Base-by-base conservation (phyloP, 2,329 filamentous ascomycete species). In the Colletotrichum liriopes region DNA sequence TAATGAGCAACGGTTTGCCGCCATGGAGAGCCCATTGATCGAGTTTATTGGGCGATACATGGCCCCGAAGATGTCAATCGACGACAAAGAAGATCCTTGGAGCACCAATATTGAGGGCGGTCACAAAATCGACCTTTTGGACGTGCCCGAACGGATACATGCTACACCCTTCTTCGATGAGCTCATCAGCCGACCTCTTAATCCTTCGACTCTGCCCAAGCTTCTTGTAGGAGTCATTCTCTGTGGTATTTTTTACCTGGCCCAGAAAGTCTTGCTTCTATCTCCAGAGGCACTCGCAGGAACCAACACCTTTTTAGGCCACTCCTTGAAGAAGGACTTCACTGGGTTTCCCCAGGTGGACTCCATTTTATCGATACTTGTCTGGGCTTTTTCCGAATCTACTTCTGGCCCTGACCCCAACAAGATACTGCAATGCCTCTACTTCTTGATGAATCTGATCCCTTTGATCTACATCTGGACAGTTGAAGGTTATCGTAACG, bases 391-490 rank as follows among this genome's bases (percentile, higher is more conserved):
- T 29, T 58, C 66, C 8, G 49, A 68, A 16, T 12, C 32, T 0
- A 32, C 52, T 5, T 63, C 59, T 14, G 66, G 66, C 3, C 23
- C 51, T 9, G 14, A 68, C 20, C 51, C 35, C n/a, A 65, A 65
- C 2, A 2, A 1, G 18, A 56, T 11, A 0, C 7, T 73, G 4
- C 71, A 73, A 5, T 66, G 67, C 37, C n/a, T 68, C 16, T 73
- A 74, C 64, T 72, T 75, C 56, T n/a, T 75, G 29, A 73, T 71
- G 2, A 74, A 70, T 52, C 67, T 77, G 41, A 68, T 76, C 8
- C 74, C 77, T 9, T 72, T 77, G 26, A 41, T 77, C 9, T 49
- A 78, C 35, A 75, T 77, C 20, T 79, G 74, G 66, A 75, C 63
- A 1, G 71, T 78, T 5, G 78, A 79, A 59, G 77, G 76, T 5